Percentiles rank a stretch among this genome's conserved stretches.
Conservation (phyloP, 1,284 basidiomycete species). For the Athelia psychrophila region DNA sequence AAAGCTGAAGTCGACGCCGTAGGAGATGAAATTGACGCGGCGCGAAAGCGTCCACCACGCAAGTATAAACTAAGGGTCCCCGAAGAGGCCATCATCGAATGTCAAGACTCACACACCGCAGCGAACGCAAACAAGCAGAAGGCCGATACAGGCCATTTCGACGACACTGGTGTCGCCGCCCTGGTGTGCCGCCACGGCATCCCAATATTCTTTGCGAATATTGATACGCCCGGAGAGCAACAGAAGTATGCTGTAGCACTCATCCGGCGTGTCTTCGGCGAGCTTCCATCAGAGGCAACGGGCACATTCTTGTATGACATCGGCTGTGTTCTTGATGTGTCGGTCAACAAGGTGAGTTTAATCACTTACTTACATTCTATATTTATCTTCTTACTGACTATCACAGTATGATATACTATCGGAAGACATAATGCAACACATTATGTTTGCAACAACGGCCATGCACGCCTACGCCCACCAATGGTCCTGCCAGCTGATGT, state of each 20-base stretch:
- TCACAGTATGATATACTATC: conserved; percentile 8
- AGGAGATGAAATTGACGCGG: conserved; percentile 1
- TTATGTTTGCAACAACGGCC: conserved; percentile 10
- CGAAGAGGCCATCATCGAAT: conserved; percentile 12
- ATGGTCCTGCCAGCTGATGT: conserved; percentile 18
- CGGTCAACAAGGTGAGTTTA: no score
- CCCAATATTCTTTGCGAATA: conserved; percentile 12
- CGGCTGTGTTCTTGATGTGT: conserved; percentile 10
- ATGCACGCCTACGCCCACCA: conserved; percentile 19
- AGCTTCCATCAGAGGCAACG: conserved; percentile 4
- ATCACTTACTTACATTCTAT: neutral
- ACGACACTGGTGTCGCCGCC: conserved; percentile 14
- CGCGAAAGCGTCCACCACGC: neutral
- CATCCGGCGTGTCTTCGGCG: conserved; percentile 6
- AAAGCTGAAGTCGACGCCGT: conserved; percentile 5
- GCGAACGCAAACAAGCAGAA: conserved; percentile 15
- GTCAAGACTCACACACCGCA: conserved; percentile 12
- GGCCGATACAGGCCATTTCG: conserved; percentile 10
- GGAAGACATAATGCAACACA: neutral
- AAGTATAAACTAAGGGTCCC: neutral
- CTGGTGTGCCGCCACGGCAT: conserved; percentile 15
- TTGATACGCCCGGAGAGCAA: conserved; percentile 13
- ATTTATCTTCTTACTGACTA: neutral
- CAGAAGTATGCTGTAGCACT: conserved; percentile 15
- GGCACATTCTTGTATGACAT: conserved; percentile 15